phyloP scores from a whole-genome alignment of 2,329 filamentous ascomycete genomes.

The Chaetomiaceae sp. region DNA sequence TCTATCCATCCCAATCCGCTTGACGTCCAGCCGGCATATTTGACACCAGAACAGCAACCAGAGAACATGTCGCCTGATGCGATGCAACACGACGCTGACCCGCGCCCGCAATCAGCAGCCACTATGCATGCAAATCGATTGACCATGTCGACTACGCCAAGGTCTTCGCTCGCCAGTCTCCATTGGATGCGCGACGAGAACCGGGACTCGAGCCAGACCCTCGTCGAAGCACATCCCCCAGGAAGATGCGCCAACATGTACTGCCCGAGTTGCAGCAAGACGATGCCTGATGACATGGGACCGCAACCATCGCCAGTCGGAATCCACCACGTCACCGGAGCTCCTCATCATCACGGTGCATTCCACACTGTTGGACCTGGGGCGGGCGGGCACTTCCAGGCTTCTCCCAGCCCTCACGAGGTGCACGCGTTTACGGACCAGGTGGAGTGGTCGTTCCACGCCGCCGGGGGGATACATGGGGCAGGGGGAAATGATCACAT shows the following conservation, averaged over 20 bases:
- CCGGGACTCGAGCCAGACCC: constrained; percentile 25
- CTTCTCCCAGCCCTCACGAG: constrained; percentile 10
- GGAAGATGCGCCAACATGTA: constrained; percentile 22
- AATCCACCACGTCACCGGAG: constrained; percentile 14
- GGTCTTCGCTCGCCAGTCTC: constrained; percentile 20
- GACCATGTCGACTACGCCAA: constrained; percentile 17
- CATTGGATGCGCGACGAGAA: constrained; percentile 25
- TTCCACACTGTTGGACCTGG: constrained; percentile 8
- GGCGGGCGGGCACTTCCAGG: constrained; percentile 6
- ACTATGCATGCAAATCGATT: constrained; percentile 19
- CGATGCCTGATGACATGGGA: constrained; percentile 17
- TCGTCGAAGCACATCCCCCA: constrained; percentile 23
- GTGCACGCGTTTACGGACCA: constrained; percentile 14
- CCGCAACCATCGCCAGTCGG: constrained; percentile 15
- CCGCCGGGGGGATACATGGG: constrained; percentile 11
- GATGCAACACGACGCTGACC: constrained; percentile 16
- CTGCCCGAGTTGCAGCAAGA: constrained; percentile 26
- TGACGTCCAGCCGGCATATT: constrained; percentile 12
- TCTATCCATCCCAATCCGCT: constrained; percentile 12
- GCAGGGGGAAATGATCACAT: constrained; percentile 13
- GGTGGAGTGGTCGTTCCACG: constrained; percentile 16
- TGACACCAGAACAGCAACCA: constrained; percentile 11
- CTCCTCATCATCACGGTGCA: constrained; percentile 5
- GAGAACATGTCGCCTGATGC: constrained; percentile 11
- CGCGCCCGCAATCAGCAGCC: constrained; percentile 13